A percentile compares a stretch with the other conserved stretches of the same genome.
Evolutionary conservation across 495 filamentous ascomycete genomes (phyloP).

Genomic region (Penicillium herquei): DNA sequence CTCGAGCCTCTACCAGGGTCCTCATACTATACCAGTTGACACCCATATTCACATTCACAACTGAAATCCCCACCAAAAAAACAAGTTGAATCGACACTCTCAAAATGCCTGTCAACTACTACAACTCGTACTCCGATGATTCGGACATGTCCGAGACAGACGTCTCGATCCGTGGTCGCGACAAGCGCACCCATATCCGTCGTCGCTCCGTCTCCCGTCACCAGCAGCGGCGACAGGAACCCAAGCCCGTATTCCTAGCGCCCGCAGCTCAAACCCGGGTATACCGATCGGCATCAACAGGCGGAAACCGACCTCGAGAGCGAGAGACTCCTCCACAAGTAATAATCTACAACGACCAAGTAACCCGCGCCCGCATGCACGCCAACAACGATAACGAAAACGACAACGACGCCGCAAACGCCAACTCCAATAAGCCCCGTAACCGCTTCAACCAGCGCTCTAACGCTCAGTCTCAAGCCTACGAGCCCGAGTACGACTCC

Average conservation of each 20-base stretch:
- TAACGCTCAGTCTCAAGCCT: neutral
- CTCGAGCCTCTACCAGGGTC: slow-evolving; percentile 5
- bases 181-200: slow-evolving; percentile 21
- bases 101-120: slow-evolving; percentile 19
- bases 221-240: slow-evolving; percentile 24
- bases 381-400: neutral
- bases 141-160: slow-evolving; percentile 44
- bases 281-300: slow-evolving; percentile 42
- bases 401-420: slow-evolving; percentile 7
- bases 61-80: neutral
- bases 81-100: slow-evolving; percentile 1
- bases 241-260: slow-evolving; percentile 11
- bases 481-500: slow-evolving; percentile 30
- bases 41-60: neutral
- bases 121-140: slow-evolving; percentile 24
- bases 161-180: slow-evolving; percentile 28
- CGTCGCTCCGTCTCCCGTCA: slow-evolving; percentile 41
- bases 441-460: slow-evolving; percentile 16
- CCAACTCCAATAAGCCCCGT: slow-evolving; percentile 16
- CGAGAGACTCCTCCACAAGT: slow-evolving; percentile 17
- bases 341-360: slow-evolving; percentile 28
- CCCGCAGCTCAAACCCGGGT: slow-evolving; percentile 26
- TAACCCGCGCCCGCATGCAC: slow-evolving; percentile 5
- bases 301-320: slow-evolving; percentile 33
- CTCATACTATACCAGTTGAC: neutral